phyloP scores from a whole-genome alignment of 805 yeast species.

The Scheffersomyces spartinae region DNA sequence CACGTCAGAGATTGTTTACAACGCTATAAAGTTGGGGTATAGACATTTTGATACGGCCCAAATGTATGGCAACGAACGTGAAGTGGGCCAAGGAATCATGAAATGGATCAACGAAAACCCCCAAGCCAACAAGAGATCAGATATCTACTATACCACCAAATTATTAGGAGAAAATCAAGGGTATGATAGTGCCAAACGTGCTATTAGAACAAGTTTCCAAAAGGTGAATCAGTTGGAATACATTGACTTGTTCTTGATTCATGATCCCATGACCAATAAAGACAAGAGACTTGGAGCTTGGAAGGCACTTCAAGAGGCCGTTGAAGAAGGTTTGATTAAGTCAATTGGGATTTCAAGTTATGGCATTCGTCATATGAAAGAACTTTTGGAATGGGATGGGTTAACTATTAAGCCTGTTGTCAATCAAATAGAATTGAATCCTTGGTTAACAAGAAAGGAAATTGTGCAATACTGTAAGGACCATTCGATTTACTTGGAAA shows the following conservation, averaged over 20 bases:
- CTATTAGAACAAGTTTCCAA: conserved; percentile 30
- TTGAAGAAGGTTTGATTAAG: conserved; percentile 35
- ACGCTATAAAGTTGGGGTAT: conserved; percentile 56
- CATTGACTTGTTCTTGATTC: conserved; percentile 44
- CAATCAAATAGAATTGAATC: conserved; percentile 43
- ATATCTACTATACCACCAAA: conserved; percentile 32
- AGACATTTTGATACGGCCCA: conserved; percentile 70
- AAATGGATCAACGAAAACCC: conserved; percentile 20
- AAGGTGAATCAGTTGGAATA: conserved; percentile 34
- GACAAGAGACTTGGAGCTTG: conserved; percentile 37
- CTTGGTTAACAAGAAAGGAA: conserved; percentile 36
- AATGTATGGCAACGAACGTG: conserved; percentile 55
- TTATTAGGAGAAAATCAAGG: conserved; percentile 16
- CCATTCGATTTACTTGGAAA: conserved; percentile 25
- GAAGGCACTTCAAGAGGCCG: conserved; percentile 46
- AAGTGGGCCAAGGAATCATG: conserved; percentile 52
- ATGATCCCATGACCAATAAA: conserved; percentile 37
- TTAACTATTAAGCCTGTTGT: conserved; percentile 33
- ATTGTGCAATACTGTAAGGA: conserved; percentile 17
- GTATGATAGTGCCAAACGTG: conserved; percentile 27
- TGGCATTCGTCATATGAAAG: conserved; percentile 45
- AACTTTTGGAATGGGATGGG: conserved; percentile 35
- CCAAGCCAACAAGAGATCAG: conserved; percentile 17
- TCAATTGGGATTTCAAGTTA: conserved; percentile 57
- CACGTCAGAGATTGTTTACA: conserved; percentile 33